These are phyloP conservation scores for Chlorencoelia australis DNA, from an alignment of 2,329 filamentous ascomycete species.

Conservation along the genomic window DNA sequence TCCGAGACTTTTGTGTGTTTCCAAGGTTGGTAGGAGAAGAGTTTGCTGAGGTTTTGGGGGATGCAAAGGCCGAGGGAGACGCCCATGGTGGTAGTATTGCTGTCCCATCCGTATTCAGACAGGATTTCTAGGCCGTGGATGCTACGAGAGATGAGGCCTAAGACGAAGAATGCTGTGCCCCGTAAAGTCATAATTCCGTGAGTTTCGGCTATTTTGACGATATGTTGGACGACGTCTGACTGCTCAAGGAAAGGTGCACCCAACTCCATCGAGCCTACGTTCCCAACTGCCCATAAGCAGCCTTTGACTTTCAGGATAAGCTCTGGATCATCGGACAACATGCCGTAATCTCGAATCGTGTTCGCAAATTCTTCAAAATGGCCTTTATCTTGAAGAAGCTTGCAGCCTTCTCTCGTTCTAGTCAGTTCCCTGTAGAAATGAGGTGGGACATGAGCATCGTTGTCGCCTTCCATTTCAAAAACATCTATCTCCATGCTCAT, in stretches of 20 bases:
- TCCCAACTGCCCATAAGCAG: constrained; percentile 94
- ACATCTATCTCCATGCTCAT: constrained; percentile 31
- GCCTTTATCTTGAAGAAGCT: constrained; percentile 79
- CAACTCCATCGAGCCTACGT: constrained; percentile 96
- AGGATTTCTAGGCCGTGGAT: constrained; percentile 87
- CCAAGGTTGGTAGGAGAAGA: constrained; percentile 64
- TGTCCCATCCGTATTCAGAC: constrained; percentile 84
- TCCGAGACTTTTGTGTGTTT: constrained; percentile 28
- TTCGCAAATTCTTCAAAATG: constrained; percentile 90
- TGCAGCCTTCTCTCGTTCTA: constrained; percentile 84
- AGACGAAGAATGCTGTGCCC: constrained; percentile 92
- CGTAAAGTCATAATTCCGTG: constrained; percentile 87
- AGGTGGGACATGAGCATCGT: constrained; percentile 58
- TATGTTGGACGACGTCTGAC: constrained; percentile 76
- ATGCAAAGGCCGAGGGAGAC: constrained; percentile 81
- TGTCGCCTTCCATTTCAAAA: constrained; percentile 35
- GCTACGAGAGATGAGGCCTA: constrained; percentile 86
- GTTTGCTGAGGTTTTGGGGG: constrained; percentile 63
- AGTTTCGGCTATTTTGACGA: constrained; percentile 78
- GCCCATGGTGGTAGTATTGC: constrained; percentile 74
- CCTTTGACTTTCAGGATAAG: constrained; percentile 89
- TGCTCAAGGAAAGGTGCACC: constrained; percentile 90
- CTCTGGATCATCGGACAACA: constrained; percentile 77
- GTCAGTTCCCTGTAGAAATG: constrained; percentile 97
- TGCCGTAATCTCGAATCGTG: constrained; percentile 79